Percentiles rank a stretch among this genome's conserved stretches.
phyloP scores from a whole-genome alignment of 805 yeast species.

The Saccharomycopsis microspora region DNA sequence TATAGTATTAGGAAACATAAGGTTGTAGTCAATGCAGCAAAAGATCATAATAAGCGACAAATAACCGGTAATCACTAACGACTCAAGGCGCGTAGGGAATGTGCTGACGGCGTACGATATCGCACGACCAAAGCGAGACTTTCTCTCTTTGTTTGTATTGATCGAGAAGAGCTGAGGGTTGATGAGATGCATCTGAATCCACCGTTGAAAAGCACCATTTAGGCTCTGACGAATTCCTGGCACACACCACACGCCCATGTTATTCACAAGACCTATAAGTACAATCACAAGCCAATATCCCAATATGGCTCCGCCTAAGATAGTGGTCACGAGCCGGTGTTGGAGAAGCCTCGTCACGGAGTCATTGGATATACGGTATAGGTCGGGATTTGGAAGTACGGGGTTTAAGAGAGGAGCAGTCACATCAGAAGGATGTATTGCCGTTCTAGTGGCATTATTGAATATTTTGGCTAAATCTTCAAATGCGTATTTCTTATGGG shows the following conservation, averaged over 20 bases:
- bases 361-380: constrained; percentile 20
- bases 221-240: constrained; percentile 22
- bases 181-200: constrained; percentile 24
- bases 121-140: constrained; percentile 2
- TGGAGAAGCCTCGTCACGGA: constrained; percentile 21
- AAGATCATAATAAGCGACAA: constrained; percentile 20
- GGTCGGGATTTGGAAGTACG: constrained; percentile 18
- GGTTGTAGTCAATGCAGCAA: constrained; percentile 22
- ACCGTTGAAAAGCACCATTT: constrained; percentile 19
- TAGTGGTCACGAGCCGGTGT: constrained; percentile 23
- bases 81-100: constrained; percentile 26
- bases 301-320: constrained; percentile 21
- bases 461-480: constrained; percentile 22
- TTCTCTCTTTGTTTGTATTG: constrained; percentile 4
- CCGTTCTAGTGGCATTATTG: constrained; percentile 21
- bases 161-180: constrained; percentile 22
- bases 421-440: constrained; percentile 11
- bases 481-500: constrained; percentile 20
- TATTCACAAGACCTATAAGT: constrained; percentile 19
- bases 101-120: constrained; percentile 16
- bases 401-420: constrained; percentile 20
- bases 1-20: constrained; percentile 22
- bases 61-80: constrained; percentile 22
- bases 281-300: constrained; percentile 25
- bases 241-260: constrained; percentile 25